Conservation (phyloP, 2,329 filamentous ascomycete genomes). For the Trichoderma aggressivum region DNA sequence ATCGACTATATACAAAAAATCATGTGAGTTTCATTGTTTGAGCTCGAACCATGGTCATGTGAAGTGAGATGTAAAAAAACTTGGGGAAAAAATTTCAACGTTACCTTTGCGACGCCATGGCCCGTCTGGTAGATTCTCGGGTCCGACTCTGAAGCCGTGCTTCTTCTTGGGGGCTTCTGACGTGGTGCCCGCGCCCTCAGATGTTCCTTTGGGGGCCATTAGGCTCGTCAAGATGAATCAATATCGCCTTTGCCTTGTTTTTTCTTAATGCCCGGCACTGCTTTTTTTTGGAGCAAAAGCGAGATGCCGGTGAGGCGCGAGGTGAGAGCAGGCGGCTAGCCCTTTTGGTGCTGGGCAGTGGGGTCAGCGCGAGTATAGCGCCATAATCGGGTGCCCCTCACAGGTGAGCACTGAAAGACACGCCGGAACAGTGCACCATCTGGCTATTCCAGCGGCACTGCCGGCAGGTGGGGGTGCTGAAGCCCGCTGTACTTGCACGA, state of each 20-base stretch:
- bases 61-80: neutral
- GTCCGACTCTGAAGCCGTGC: constrained; percentile 81
- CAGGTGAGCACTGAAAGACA: constrained; percentile 12
- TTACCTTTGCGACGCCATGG: constrained; percentile 74
- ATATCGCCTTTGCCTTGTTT: neutral
- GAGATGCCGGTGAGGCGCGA: constrained; percentile 9
- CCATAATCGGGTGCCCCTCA: neutral
- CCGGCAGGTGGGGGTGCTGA: constrained; percentile 6
- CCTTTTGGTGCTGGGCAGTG: neutral
- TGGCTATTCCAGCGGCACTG: neutral
- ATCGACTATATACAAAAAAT: constrained; percentile 52
- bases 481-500: neutral
- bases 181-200: constrained; percentile 29
- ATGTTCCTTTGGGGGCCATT: constrained; percentile 35
- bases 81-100: constrained; percentile 17
- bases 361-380: neutral
- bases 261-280: neutral
- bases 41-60: neutral
- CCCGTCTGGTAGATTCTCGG: constrained; percentile 86
- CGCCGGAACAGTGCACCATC: neutral
- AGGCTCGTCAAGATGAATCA: neutral
- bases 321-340: constrained; percentile 8
- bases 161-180: constrained; percentile 49
- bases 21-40: constrained; percentile 22
- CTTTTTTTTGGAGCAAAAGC: neutral